Evolutionary conservation across 176 grass and related monocot genomes (phyloP), one percentile per base, ranked within the genome.

Genomic region (Otatea glauca): DNA sequence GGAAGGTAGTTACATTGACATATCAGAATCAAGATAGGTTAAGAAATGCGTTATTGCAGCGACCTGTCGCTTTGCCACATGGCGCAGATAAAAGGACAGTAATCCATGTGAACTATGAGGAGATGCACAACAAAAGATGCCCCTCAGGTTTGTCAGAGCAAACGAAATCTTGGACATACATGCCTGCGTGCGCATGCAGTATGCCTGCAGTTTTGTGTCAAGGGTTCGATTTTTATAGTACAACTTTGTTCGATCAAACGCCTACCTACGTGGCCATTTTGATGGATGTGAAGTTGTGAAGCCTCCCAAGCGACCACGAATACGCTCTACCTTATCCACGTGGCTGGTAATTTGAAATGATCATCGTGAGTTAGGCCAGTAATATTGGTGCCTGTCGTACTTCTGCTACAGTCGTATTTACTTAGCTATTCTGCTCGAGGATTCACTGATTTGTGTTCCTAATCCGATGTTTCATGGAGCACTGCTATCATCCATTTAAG

Each of bases 191-290:
- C 64, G 42, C 65, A 70, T 27, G 81, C 87, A 68, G 76, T 64
- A 62, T 38, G 68, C 49, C 51, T 65, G 78, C 64, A 70, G 64
- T 21, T 48, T 59, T 65, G 78, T 83, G 73, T 65, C 37, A 77
- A 45, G 65, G 86, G 10, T 16, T 47, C 6, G 47, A 25, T 70
- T 35, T 70, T 4, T 55, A 69, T 37, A 38, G 37, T 38, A 58
- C 56, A 5, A 2, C 10, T 41, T 59, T 53, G 16, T 76, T 42
- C 0, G 56, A 60, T 24, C 32, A 2, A 61, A 74, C 58, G 11
- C 55, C 10, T 77, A 76, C 16, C 42, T 73, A 78, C 84, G 67
- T 74, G 84, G 74, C 79, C 80, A 27, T 60, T 80, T 79, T 72
- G 41, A 21, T 34, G 84, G 84, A 87, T 75, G 70, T 56, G 78